phyloP scores from a whole-genome alignment of 139 green algal genomes.

The Gonium pectorale region DNA sequence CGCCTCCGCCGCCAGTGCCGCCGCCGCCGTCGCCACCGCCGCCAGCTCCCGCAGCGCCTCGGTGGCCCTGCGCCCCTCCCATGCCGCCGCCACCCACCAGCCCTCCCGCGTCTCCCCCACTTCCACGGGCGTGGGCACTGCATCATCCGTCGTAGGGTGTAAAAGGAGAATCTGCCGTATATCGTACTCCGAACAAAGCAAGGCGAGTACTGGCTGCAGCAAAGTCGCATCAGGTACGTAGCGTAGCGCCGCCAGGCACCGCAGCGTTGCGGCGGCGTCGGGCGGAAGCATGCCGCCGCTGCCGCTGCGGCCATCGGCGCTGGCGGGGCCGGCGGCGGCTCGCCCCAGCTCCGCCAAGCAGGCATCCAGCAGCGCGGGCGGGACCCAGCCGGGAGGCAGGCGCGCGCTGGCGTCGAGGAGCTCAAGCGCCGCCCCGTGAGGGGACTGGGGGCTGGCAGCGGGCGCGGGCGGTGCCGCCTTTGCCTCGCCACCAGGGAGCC shows the following conservation, averaged over 20 bases:
- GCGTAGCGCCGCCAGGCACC: not conserved
- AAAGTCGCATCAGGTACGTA: not conserved
- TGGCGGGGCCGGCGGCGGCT: not conserved
- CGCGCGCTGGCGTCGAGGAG: not conserved
- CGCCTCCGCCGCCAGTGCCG: not conserved
- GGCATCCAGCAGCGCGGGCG: not conserved
- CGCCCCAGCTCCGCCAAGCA: not conserved
- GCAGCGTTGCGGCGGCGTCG: not conserved
- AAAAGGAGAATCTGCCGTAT: too few species aligned
- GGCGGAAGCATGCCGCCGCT: not conserved
- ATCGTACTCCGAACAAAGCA: too few species aligned
- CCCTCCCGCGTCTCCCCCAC: too few species aligned
- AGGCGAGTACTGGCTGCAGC: slow-evolving; percentile 5
- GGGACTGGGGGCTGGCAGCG: too few species aligned
- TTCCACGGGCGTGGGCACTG: too few species aligned
- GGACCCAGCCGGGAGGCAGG: not conserved
- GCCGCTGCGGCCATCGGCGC: not conserved
- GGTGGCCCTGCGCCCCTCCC: too few species aligned
- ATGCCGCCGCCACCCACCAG: too few species aligned
- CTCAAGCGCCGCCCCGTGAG: not conserved
- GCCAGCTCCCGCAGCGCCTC: not conserved
- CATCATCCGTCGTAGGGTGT: too few species aligned
- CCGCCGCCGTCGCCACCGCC: not conserved
- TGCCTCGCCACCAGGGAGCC: too few species aligned
- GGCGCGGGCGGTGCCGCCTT: too few species aligned